These are phyloP conservation scores for Choiromyces venosus DNA, from an alignment of 495 filamentous ascomycete species.

Conservation along the genomic window DNA sequence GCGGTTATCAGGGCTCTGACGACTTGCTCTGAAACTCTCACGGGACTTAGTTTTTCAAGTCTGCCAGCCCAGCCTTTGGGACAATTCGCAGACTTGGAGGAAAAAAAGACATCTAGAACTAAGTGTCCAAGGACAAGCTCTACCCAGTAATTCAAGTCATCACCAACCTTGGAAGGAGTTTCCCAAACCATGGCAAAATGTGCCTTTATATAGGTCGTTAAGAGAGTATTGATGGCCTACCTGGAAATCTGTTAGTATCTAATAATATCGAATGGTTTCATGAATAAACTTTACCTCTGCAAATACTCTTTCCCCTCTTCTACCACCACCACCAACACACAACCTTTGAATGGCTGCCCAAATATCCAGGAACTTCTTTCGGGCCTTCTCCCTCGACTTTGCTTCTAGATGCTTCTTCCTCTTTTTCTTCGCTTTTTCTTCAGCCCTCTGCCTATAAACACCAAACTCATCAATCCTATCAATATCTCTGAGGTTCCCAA, in stretches of 20 bases:
- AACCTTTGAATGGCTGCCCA: conserved; percentile 39
- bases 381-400: conserved; percentile 32
- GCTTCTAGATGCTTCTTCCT: conserved; percentile 12
- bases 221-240: conserved; percentile 37
- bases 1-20: conserved; percentile 38
- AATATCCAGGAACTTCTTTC: conserved; percentile 38
- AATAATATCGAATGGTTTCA: neutral
- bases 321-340: conserved; percentile 38
- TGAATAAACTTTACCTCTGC: conserved; percentile 29
- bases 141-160: conserved; percentile 36
- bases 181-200: conserved; percentile 33
- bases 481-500: conserved; percentile 24
- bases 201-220: conserved; percentile 38
- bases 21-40: conserved; percentile 37
- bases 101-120: conserved; percentile 40
- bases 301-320: conserved; percentile 41
- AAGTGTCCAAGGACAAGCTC: conserved; percentile 35
- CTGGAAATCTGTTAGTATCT: neutral
- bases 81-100: conserved; percentile 25
- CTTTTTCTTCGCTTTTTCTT: conserved; percentile 21
- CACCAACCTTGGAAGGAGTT: conserved; percentile 28
- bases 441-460: conserved; percentile 22
- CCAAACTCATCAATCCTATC: conserved; percentile 28
- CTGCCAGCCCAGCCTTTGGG: conserved; percentile 30
- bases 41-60: conserved; percentile 37